phyloP scores from a whole-genome alignment of 768 basidiomycete species.

The Mycena galopus region DNA sequence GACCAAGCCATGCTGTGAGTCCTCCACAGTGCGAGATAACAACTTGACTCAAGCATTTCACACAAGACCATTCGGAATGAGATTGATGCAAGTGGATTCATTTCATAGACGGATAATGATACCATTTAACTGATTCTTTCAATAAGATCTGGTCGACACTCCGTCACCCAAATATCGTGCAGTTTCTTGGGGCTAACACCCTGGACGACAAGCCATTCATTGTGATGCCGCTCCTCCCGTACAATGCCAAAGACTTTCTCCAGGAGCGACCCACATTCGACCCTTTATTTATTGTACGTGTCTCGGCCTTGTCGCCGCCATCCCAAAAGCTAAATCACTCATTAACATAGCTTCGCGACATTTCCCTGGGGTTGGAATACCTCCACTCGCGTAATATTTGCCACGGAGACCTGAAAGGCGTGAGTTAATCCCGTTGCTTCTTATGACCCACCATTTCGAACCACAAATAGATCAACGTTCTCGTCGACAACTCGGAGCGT shows the following conservation, averaged over 20 bases:
- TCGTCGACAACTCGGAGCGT: slow-evolving; percentile 14
- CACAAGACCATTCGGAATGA: slow-evolving; percentile 23
- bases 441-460: not conserved
- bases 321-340: not conserved
- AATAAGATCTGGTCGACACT: slow-evolving; percentile 31
- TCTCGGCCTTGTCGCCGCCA: not conserved
- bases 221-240: slow-evolving; percentile 18
- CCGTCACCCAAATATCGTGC: slow-evolving; percentile 33
- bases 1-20: slow-evolving; percentile 28
- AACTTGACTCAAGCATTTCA: not conserved
- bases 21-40: not conserved
- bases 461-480: slow-evolving; percentile 19
- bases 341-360: slow-evolving; percentile 15
- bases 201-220: slow-evolving; percentile 31
- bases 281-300: slow-evolving; percentile 11
- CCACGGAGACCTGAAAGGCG: slow-evolving; percentile 22
- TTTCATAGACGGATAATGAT: not conserved
- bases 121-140: not conserved
- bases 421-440: not conserved
- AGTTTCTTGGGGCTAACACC: slow-evolving; percentile 33
- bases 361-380: slow-evolving; percentile 13
- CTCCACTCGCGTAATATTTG: not conserved
- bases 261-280: not conserved
- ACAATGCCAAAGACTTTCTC: slow-evolving; percentile 24
- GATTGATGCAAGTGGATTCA: slow-evolving; percentile 15